Base-by-base conservation (phyloP, 2,329 filamentous ascomycete species). In the Sporothrix dimorphospora region DNA sequence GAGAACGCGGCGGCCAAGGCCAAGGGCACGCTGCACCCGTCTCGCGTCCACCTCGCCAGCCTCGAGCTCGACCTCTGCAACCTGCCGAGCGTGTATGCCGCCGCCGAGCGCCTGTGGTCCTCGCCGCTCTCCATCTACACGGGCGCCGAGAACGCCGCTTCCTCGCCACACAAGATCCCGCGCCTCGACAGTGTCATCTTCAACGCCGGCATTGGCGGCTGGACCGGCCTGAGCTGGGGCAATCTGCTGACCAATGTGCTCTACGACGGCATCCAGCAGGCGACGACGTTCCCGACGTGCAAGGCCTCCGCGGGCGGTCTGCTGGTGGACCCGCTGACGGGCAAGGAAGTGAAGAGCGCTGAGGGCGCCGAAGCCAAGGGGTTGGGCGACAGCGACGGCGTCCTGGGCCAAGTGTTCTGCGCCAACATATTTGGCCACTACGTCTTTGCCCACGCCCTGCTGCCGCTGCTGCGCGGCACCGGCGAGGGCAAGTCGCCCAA, bases 391-490 rank as follows among this genome's bases (percentile, higher is more conserved):
- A 76, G 82, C 19, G 87, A 90, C 72, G 90, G 91, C 0, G 82
- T 84, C 5, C 83, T 99, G 0, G 94, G 94, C 3, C 87, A 93
- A 76, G 89, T 97, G 21, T 99, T 98, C 80, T 92, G 91, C 79
- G 91, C 95, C 67, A 98, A 98, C 79, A 87, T 97, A 40, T 98
- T 99, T 79, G 96, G 96, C 0, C 96, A 99, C 82, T 98, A 99
- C 80, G 83, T 98, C 78, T 89, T 99, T 30, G 89, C 89, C 19
- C 94, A 97, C 80, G 89, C 91, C 78, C 86, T 98, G 12, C 86
- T 92, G 76, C 91, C 93, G 0, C 84, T 98, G 12, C 86, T 99
- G 76, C 55, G 38, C 11, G 65, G 40, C 1, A 30, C 49, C 82
- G 84, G 77, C 83, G 88, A 78, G 77, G 30, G 53, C 42, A 75